Evolutionary conservation across 1,284 basidiomycete genomes (phyloP).

Genomic region (Peniophora sp.): DNA sequence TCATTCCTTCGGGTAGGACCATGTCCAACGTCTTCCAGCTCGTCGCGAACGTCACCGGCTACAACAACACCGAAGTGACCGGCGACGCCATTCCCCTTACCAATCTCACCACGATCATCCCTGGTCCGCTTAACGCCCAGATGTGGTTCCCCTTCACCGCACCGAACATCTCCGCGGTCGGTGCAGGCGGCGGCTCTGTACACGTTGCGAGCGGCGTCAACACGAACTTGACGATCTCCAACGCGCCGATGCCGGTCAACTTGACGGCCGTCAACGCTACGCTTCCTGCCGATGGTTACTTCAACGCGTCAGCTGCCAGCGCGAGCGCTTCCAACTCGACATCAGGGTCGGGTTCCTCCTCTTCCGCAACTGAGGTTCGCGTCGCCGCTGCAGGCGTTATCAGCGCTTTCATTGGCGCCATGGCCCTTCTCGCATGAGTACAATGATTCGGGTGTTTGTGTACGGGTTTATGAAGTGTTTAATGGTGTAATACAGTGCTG

Average conservation of each 20-base stretch:
- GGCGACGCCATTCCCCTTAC: conserved; percentile 21
- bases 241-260: conserved; percentile 32
- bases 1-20: conserved; percentile 12
- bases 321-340: not conserved
- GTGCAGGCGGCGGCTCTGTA: conserved; percentile 33
- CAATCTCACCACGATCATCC: conserved; percentile 18
- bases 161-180: conserved; percentile 26
- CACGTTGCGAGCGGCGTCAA: conserved; percentile 28
- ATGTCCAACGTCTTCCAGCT: conserved; percentile 40
- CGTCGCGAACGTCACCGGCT: conserved; percentile 32
- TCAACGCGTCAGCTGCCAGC: not conserved
- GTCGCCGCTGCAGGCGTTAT: not conserved
- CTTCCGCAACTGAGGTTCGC: not conserved
- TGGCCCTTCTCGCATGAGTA: not conserved
- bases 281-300: conserved; percentile 9
- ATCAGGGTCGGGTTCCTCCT: not conserved
- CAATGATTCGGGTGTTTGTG: no score
- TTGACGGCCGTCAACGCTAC: conserved; percentile 22
- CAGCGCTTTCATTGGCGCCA: not conserved
- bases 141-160: conserved; percentile 34
- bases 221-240: conserved; percentile 22
- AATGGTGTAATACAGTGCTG: no score
- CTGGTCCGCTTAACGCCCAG: conserved; percentile 23
- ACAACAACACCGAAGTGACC: conserved; percentile 27
- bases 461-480: no score